A percentile compares a stretch with the other conserved stretches of the same genome.
These are phyloP conservation scores for Lotus japonicus DNA, from an alignment of 306 rosid genomes.

Conservation along the genomic window DNA sequence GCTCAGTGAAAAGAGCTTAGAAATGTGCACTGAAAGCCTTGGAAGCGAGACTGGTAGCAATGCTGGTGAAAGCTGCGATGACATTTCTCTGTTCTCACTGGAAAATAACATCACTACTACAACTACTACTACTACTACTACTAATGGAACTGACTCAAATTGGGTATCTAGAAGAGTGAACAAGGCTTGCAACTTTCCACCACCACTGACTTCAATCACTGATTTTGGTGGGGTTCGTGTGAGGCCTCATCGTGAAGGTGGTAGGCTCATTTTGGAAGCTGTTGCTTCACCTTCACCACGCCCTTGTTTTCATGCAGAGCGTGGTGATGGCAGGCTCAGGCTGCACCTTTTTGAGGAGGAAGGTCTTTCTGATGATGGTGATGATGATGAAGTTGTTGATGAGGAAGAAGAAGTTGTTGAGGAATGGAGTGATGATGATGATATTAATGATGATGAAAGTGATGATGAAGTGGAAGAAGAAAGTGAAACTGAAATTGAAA, in stretches of 20 bases:
- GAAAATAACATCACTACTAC: too few species aligned
- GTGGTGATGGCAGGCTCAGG: slow-evolving; percentile 61
- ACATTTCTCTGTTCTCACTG: slow-evolving; percentile 2
- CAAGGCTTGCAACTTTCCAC: slow-evolving; percentile 47
- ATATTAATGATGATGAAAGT: neutral
- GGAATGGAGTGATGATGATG: neutral
- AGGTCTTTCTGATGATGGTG: neutral
- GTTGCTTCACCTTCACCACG: slow-evolving; percentile 26
- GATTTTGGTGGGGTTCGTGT: slow-evolving; percentile 48
- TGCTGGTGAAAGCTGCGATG: slow-evolving; percentile 24
- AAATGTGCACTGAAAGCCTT: slow-evolving; percentile 88
- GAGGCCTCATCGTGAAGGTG: slow-evolving; percentile 62
- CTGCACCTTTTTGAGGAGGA: slow-evolving; percentile 27
- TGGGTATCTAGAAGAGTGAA: slow-evolving; percentile 13
- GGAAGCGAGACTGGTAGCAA: slow-evolving; percentile 78
- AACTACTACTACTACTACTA: neutral
- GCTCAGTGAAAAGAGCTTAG: slow-evolving; percentile 61
- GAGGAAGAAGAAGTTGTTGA: neutral
- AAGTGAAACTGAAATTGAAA: neutral
- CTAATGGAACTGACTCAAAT: neutral
- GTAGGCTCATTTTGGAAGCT: slow-evolving; percentile 66
- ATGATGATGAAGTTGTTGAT: neutral
- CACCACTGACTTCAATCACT: slow-evolving; percentile 63
- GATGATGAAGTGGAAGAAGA: neutral
- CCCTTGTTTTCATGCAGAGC: slow-evolving; percentile 52